Conservation (phyloP, 2,329 filamentous ascomycete species). For the Talaromyces sp. region DNA sequence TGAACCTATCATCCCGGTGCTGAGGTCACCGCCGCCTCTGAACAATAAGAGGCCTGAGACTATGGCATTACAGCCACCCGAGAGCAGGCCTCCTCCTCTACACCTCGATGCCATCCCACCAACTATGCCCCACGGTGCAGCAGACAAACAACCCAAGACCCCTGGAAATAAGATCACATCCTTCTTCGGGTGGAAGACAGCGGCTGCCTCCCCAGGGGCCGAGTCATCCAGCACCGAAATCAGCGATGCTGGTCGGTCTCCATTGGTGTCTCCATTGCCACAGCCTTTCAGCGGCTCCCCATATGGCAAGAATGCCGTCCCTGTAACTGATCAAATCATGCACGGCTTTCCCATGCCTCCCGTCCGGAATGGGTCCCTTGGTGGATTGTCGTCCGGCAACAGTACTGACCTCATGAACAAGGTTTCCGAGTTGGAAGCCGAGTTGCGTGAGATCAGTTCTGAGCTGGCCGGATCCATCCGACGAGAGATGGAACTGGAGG, state of each 20-base stretch:
- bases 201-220: slow-evolving; percentile 48
- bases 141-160: slow-evolving; percentile 44
- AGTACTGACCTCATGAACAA: slow-evolving; percentile 48
- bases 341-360: slow-evolving; percentile 45
- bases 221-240: slow-evolving; percentile 60
- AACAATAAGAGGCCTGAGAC: slow-evolving; percentile 29
- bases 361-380: slow-evolving; percentile 25
- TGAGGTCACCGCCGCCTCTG: slow-evolving; percentile 64
- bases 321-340: slow-evolving; percentile 48
- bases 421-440: slow-evolving; percentile 86
- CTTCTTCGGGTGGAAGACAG: slow-evolving; percentile 63
- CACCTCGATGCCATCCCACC: slow-evolving; percentile 38
- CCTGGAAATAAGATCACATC: slow-evolving; percentile 56
- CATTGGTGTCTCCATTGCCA: slow-evolving; percentile 52
- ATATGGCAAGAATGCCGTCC: slow-evolving; percentile 38
- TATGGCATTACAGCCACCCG: slow-evolving; percentile 41
- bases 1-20: slow-evolving; percentile 52
- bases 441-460: slow-evolving; percentile 85
- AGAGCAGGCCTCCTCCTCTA: slow-evolving; percentile 38
- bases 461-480: slow-evolving; percentile 91
- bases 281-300: slow-evolving; percentile 27
- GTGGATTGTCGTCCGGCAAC: slow-evolving; percentile 35
- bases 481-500: slow-evolving; percentile 93
- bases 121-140: slow-evolving; percentile 28
- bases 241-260: slow-evolving; percentile 56